Evolutionary conservation across 2,329 filamentous ascomycete genomes (phyloP).

Genomic region (Aspergillus bombycis): DNA sequence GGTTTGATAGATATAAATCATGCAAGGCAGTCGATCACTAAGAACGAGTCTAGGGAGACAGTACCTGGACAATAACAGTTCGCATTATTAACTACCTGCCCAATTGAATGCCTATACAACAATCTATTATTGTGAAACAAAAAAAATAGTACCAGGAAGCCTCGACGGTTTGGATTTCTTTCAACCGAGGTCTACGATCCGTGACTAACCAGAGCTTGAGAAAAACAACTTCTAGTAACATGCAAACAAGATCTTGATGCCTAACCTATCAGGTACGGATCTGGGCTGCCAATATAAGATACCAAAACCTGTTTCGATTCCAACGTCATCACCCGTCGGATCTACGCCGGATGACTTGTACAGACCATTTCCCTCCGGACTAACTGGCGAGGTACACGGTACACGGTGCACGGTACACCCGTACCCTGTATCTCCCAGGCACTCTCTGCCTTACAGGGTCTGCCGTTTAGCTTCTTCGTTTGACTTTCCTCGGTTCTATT

Average conservation of each 20-base stretch:
- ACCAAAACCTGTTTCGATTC: constrained; percentile 9
- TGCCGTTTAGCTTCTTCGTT: neutral
- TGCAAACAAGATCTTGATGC: neutral
- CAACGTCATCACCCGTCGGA: constrained; percentile 4
- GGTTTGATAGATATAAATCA: constrained; percentile 2
- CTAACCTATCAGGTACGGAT: neutral
- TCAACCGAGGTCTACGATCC: too few species aligned
- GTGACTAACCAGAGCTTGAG: too few species aligned
- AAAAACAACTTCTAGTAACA: too few species aligned
- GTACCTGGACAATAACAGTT: neutral
- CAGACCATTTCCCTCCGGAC: neutral
- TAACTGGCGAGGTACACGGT: too few species aligned
- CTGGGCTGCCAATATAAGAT: neutral
- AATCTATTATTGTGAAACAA: neutral
- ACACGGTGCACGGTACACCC: too few species aligned
- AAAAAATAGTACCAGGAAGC: too few species aligned
- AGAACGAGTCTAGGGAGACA: neutral
- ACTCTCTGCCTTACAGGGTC: too few species aligned
- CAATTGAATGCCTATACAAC: neutral
- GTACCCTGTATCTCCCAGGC: too few species aligned
- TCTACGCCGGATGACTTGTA: constrained; percentile 4
- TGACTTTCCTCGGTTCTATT: constrained; percentile 8
- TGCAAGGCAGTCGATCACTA: constrained; percentile 1
- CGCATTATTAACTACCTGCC: neutral
- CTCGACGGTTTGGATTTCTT: too few species aligned